These are phyloP conservation scores for Fusarium coicis DNA, from an alignment of 2,329 filamentous ascomycete species.

Conservation along the genomic window DNA sequence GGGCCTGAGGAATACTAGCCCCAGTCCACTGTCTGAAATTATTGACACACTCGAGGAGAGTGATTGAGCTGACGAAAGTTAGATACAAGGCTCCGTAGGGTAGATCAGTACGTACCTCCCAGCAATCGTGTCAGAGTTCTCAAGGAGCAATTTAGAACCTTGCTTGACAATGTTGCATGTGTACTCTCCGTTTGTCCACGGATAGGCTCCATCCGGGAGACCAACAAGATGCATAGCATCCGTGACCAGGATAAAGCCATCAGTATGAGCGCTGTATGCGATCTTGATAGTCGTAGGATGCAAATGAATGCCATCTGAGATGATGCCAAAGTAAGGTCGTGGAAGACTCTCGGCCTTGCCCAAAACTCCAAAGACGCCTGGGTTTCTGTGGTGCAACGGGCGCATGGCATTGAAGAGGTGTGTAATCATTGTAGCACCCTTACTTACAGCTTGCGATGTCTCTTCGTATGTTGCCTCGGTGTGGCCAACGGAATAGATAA, in stretches of 20 bases:
- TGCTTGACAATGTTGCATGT: conserved; percentile 73
- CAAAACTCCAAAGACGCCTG: conserved; percentile 87
- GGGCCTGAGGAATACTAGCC: conserved; percentile 72
- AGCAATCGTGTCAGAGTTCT: conserved; percentile 82
- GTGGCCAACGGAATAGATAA: conserved; percentile 85
- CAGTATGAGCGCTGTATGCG: conserved; percentile 85
- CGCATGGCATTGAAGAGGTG: conserved; percentile 96
- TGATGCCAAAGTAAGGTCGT: conserved; percentile 87
- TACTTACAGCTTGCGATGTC: conserved; percentile 75
- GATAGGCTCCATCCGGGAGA: conserved; percentile 83
- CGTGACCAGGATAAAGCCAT: conserved; percentile 88
- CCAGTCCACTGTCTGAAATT: conserved; percentile 84
- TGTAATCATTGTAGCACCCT: conserved; percentile 88
- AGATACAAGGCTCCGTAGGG: background rate
- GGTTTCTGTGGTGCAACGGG: conserved; percentile 89
- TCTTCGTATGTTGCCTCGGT: conserved; percentile 89
- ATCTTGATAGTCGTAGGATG: conserved; percentile 91
- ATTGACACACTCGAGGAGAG: conserved; percentile 82
- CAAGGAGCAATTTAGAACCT: conserved; percentile 77
- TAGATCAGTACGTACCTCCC: conserved; percentile 68
- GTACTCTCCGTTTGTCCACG: conserved; percentile 80
- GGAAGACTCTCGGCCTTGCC: conserved; percentile 69
- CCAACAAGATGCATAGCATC: conserved; percentile 92
- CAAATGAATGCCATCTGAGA: conserved; percentile 89
- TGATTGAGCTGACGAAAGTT: conserved; percentile 64